A percentile compares a stretch with the other conserved stretches of the same genome.
phyloP scores from a whole-genome alignment of 176 grass and related monocot genomes.

The Oryza australiensis region DNA sequence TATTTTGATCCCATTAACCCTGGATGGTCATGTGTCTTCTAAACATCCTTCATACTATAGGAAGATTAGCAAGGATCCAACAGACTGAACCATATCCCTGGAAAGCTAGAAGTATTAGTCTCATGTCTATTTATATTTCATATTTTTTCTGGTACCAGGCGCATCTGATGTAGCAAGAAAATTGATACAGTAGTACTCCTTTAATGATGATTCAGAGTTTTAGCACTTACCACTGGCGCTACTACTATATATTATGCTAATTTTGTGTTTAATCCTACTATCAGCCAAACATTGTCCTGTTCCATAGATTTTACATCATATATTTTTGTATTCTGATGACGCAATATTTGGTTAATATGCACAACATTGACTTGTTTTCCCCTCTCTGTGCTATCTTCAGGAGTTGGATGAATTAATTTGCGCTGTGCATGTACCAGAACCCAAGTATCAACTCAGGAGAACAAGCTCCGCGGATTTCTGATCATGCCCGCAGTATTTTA shows the following conservation, averaged over 20 bases:
- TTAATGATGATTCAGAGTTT: background rate
- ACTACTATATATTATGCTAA: background rate
- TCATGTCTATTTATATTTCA: background rate
- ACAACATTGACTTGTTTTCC: background rate
- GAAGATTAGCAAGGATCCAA: background rate
- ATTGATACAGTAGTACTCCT: background rate
- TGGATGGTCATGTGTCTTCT: background rate
- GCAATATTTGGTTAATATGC: background rate
- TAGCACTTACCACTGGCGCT: background rate
- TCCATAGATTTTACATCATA: background rate
- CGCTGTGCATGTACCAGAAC: conserved; percentile 47
- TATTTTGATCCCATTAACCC: conserved; percentile 4
- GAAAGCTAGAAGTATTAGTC: background rate
- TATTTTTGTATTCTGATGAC: background rate
- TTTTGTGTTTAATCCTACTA: conserved; percentile 5
- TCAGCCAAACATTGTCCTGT: background rate
- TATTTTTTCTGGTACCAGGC: background rate
- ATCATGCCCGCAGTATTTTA: conserved; percentile 43
- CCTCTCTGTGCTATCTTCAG: conserved; percentile 45
- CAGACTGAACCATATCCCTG: background rate
- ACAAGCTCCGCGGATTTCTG: conserved; percentile 70
- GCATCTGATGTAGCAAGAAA: background rate
- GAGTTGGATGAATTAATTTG: conserved; percentile 76
- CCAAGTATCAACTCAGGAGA: conserved; percentile 86
- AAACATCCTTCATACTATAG: background rate